Evolutionary conservation across 2,329 filamentous ascomycete genomes (phyloP), one percentile per base, ranked within the genome.

Genomic region (Fusarium nodosum): DNA sequence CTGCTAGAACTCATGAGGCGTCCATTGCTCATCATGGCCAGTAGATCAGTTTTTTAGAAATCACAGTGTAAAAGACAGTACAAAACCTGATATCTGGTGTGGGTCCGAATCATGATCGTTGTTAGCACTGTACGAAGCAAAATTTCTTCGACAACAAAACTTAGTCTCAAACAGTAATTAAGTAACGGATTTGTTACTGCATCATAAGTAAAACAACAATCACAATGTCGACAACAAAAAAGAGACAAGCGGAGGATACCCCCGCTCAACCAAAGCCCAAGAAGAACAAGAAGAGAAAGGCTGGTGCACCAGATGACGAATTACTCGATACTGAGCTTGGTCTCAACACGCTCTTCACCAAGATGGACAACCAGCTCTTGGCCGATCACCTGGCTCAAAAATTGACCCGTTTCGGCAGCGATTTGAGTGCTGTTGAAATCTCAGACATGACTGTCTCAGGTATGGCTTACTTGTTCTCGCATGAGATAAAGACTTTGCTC

Each of bases 311-410:
- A 72, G 84, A 88, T 42, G 87, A 90, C 48, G 84, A 82, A 26
- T 81, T 86, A 30, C 78, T 90, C 60, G 89, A 93, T 76, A 85
- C 88, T 44, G 88, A 93, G 73, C 87, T 90, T 34, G 90, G 91
- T 9, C 83, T 97, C 71, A 97, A 97, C 80, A 89, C 88, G 69
- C 88, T 92, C 5, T 92, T 97, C 77, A 88, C 89, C 45, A 88
- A 89, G 64, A 94, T 97, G 90, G 93, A 97, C 78, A 90, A 88
- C 64, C 88, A 90, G 70, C 84, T 97, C 42, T 82, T 97, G 47
- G 93, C 94, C 3, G 95, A 97, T 78, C 90, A 97, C 78, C 84
- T 97, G 66, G 92, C 92, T 9, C 91, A 96, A 76, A 88, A 92
- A 76, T 91, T 93, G 55, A 88, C 87, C 69, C 87, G 91, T 26